Evolutionary conservation across 2,329 filamentous ascomycete genomes (phyloP).

Genomic region (Aspergillus quadricinctus): DNA sequence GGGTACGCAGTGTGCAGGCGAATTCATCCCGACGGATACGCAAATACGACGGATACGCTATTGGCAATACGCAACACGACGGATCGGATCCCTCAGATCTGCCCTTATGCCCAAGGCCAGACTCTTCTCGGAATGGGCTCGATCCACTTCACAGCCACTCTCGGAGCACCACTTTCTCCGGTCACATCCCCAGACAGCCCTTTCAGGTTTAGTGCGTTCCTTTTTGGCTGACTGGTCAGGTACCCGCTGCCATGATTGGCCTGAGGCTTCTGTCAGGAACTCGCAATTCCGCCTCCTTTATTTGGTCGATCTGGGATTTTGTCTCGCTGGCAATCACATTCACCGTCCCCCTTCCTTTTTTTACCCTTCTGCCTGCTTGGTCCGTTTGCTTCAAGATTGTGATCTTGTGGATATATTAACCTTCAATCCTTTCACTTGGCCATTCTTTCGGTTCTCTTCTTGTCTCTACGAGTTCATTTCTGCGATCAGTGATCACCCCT

Average conservation of each 20-base stretch:
- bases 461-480: conserved; percentile 9
- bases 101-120: background rate
- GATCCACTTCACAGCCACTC: conserved; percentile 7
- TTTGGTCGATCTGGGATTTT: conserved; percentile 6
- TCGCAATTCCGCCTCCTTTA: conserved; percentile 19
- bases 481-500: conserved; percentile 10
- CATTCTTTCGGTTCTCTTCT: conserved; percentile 2
- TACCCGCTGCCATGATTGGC: conserved; percentile 12
- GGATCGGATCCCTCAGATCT: background rate
- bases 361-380: background rate
- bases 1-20: background rate
- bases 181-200: conserved; percentile 10
- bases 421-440: conserved; percentile 8
- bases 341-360: conserved; percentile 4
- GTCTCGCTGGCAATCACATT: conserved; percentile 2
- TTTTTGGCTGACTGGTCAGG: conserved; percentile 6
- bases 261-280: conserved; percentile 9
- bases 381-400: background rate
- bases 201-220: conserved; percentile 6
- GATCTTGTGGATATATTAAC: background rate
- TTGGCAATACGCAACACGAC: background rate
- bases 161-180: conserved; percentile 4
- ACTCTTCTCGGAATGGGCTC: background rate
- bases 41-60: background rate
- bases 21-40: background rate